These are phyloP conservation scores for Xylaria acuta DNA, from an alignment of 495 filamentous ascomycete species.

Conservation along the genomic window DNA sequence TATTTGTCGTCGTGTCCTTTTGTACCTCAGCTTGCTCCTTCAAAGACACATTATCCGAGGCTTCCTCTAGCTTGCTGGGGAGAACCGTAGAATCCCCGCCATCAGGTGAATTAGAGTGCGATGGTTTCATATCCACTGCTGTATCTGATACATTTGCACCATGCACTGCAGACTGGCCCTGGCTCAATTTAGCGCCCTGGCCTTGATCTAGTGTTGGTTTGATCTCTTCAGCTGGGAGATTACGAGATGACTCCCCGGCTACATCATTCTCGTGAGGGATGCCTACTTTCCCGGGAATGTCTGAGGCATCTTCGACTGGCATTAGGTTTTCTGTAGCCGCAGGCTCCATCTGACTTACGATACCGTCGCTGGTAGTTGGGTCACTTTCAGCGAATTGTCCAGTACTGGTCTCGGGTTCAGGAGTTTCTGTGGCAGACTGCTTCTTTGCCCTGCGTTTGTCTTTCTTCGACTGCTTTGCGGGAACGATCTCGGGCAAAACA, in stretches of 20 bases:
- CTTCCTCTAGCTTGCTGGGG: background rate
- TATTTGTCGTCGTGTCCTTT: slow-evolving; percentile 2
- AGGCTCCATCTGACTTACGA: background rate
- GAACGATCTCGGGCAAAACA: slow-evolving; percentile 23
- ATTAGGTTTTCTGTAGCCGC: background rate
- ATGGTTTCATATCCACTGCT: background rate
- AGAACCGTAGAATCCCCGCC: background rate
- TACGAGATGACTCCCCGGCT: slow-evolving; percentile 17
- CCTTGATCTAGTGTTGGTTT: background rate
- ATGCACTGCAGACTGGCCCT: background rate
- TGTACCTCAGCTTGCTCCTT: background rate
- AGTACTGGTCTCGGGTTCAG: slow-evolving; percentile 32
- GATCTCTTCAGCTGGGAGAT: background rate
- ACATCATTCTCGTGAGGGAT: slow-evolving; percentile 16
- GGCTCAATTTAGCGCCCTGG: background rate
- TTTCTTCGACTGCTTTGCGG: slow-evolving; percentile 42
- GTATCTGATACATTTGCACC: background rate
- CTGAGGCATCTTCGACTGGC: background rate
- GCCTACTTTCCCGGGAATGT: background rate
- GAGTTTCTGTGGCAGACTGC: slow-evolving; percentile 26
- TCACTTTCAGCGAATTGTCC: background rate
- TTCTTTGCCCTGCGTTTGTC: slow-evolving; percentile 41
- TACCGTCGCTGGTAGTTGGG: background rate
- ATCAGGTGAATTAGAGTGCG: background rate
- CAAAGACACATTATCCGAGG: background rate